Conservation (phyloP, 805 yeast genomes). For the Kregervanrija fluxuum region DNA sequence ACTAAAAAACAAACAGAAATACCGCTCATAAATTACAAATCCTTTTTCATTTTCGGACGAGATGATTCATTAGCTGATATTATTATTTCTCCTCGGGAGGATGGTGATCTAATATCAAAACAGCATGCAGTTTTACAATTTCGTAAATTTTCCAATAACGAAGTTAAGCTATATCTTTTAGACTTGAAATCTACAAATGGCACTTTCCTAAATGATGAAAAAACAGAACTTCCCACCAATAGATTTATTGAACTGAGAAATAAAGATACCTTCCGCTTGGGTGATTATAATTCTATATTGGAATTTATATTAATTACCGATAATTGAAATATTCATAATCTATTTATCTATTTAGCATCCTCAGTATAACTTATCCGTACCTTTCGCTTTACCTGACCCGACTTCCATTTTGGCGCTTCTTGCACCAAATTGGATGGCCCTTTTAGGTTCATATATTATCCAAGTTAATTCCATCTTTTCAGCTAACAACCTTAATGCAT, state of each 20-base stretch:
- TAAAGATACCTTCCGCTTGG: slow-evolving; percentile 21
- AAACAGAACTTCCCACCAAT: slow-evolving; percentile 17
- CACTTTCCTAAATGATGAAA: slow-evolving; percentile 22
- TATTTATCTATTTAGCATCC: background rate
- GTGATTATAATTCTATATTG: slow-evolving; percentile 17
- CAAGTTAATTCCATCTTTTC: slow-evolving; percentile 28
- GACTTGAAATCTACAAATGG: slow-evolving; percentile 26
- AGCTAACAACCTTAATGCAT: slow-evolving; percentile 59
- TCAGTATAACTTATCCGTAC: slow-evolving; percentile 47
- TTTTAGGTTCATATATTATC: slow-evolving; percentile 69
- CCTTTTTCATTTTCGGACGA: slow-evolving; percentile 23
- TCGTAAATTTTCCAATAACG: slow-evolving; percentile 5
- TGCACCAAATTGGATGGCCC: slow-evolving; percentile 97
- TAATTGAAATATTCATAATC: background rate
- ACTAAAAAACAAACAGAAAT: slow-evolving; percentile 10
- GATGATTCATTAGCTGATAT: slow-evolving; percentile 15
- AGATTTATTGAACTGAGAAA: slow-evolving; percentile 21
- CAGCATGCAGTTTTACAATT: slow-evolving; percentile 27
- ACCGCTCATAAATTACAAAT: slow-evolving; percentile 16
- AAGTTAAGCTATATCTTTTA: slow-evolving; percentile 16
- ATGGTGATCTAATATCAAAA: slow-evolving; percentile 16
- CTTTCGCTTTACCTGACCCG: slow-evolving; percentile 69
- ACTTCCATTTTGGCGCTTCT: slow-evolving; percentile 88
- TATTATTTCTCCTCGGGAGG: slow-evolving; percentile 10
- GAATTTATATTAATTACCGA: slow-evolving; percentile 20